Evolutionary conservation across 805 yeast genomes (phyloP), one percentile per base, ranked within the genome.

Genomic region (Wickerhamiella azymoides): DNA sequence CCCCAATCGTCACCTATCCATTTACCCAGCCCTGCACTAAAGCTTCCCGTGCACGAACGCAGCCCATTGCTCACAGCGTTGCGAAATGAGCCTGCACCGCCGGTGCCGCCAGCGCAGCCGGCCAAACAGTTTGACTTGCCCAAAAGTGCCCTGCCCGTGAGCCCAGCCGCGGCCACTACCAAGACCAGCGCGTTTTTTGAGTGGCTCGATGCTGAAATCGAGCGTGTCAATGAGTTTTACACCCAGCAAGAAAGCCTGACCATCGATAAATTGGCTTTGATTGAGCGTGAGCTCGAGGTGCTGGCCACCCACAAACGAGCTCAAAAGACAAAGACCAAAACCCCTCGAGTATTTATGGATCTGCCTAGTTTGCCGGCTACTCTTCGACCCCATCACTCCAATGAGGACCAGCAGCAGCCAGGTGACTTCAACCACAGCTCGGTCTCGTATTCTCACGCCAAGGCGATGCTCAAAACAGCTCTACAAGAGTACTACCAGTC

Each of bases 401-500:
- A 18, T 11, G 24, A 16, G 2, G 27, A 36, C 18, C 42, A 24
- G 25, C 42, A 24, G 25, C 35, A 17, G 42, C 11, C 38, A 43
- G 60, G 73, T 51, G 88, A 81, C 58, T 79, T 76, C 56, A 64
- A 59, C 30, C 53, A 57, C 36, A 57, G 55, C 40, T 49, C 49
- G 36, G 52, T 79, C 6, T 78, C 86, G 0, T 81, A 79, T 56
- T 64, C 71, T 32, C 69, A 70, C 43, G 92, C 93, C 2, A 66
- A 78, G 52, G 67, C 79, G 50, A 82, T 78, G 63, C 64, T 84
- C 47, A 80, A 80, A 53, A 66, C 68, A 26, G 93, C 93, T 0
- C 59, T 80, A 24, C 63, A 75, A 47, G 94, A 84, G 56, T 79
- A 73, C 52, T 85, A 84, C 60, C 70, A 89, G 48, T 74, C 82